Base-by-base conservation (phyloP, 1,139 yeast species). In the Debaryomyces singareniensis region DNA sequence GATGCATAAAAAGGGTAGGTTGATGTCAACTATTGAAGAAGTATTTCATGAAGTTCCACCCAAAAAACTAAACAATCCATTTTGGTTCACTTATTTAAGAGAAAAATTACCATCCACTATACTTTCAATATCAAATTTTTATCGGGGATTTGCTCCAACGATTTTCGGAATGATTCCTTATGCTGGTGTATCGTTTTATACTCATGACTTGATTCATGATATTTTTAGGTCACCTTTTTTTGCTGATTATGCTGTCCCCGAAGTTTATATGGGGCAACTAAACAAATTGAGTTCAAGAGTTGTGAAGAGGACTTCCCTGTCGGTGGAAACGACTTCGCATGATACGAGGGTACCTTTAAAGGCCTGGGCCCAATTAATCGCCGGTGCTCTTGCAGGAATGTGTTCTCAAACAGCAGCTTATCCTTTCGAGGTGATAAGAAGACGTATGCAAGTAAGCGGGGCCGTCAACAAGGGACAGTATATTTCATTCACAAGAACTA, bases 361-460 rank as follows among this genome's bases (percentile, higher is more conserved):
- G 39, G 85, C 89, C 1, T 85, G 94, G 81, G 97, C 98, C 2
- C 96, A 93, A 58, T 65, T 93, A 30, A 52, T 76, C 2, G 96
- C 98, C 3, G 99, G 99, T 33, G 99, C 97, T 1, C 49, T 85
- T 6, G 94, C 97, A 1, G 99, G 98, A 12, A 75, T 91, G 79
- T 71, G 77, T 30, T 86, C 97, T 2, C 99, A 93, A 57, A 87
- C 97, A 0, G 94, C 97, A 0, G 91, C 96, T 2, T 93, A 93
- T 49, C 99, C 99, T 1, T 82, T 93, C 43, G 99, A 93, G 57
- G 96, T 91, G 26, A 75, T 91, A 16, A 71, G 99, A 45, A 71
- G 99, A 53, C 69, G 98, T 47, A 81, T 93, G 86, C 99, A 93
- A 58, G 98, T 93, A 13, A 87, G 94, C 26, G 95, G 94, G 5